A percentile compares a stretch with the other conserved stretches of the same genome.
Evolutionary conservation across 2,329 filamentous ascomycete species (phyloP).

Genomic region (Trichophyton schoenleinii): DNA sequence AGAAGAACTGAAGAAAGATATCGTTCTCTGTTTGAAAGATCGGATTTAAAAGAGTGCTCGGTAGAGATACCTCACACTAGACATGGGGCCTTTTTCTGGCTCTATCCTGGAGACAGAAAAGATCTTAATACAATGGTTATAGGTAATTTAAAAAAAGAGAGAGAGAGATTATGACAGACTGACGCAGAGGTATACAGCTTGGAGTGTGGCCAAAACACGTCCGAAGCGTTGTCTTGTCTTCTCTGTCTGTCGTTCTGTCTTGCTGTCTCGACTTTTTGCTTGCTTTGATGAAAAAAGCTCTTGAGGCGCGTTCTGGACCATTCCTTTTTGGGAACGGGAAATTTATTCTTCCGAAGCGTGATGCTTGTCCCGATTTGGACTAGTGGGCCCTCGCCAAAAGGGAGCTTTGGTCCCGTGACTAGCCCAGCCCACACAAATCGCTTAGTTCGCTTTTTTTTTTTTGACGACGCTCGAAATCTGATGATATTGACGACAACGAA

Average conservation of each 20-base stretch:
- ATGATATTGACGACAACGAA: conserved; percentile 32
- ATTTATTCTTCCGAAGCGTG: neutral
- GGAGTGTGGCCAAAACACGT: neutral
- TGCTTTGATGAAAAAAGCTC: neutral
- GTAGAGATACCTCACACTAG: neutral
- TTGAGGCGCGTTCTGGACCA: neutral
- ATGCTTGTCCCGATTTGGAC: conserved; percentile 5
- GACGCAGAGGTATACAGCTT: neutral
- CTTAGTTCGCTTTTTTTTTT: conserved; percentile 13
- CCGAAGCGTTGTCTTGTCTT: neutral
- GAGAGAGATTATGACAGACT: too few relatives aligned
- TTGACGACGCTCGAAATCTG: conserved; percentile 17
- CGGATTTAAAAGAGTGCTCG: neutral
- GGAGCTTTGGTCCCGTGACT: neutral
- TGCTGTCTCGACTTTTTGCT: neutral
- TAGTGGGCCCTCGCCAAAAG: conserved; percentile 28
- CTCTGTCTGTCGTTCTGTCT: neutral
- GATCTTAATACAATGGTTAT: neutral
- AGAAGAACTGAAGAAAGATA: neutral
- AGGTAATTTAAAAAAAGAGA: neutral
- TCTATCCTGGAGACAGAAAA: neutral
- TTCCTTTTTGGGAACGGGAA: conserved; percentile 21
- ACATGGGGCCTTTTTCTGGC: neutral
- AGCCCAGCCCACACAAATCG: conserved; percentile 34
- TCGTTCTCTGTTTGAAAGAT: neutral